Evolutionary conservation across 306 rosid species (phyloP).

Genomic region (Glycyrrhiza uralensis): DNA sequence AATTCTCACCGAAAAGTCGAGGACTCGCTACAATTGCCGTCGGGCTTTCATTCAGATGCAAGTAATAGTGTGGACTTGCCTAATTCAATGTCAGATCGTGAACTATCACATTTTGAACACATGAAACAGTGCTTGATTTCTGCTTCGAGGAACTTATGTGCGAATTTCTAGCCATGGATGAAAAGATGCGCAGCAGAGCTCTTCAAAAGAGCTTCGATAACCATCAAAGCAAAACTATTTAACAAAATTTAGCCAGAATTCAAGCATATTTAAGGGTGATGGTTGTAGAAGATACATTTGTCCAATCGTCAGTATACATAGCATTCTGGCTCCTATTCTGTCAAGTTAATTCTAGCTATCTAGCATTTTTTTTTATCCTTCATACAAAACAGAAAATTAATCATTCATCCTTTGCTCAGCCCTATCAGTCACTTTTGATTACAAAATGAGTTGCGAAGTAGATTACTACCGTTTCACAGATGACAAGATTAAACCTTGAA

Average conservation of each 20-base stretch:
- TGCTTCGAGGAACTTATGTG: no score
- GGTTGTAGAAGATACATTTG: not conserved
- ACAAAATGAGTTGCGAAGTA: not conserved
- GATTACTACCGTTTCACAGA: constrained; percentile 48
- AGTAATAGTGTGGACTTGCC: no score
- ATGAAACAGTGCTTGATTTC: no score
- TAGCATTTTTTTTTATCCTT: not conserved
- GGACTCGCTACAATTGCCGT: no score
- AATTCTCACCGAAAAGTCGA: no score
- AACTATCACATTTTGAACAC: no score
- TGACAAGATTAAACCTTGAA: constrained; percentile 62
- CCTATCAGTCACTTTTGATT: not conserved
- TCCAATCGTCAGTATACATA: not conserved
- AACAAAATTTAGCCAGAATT: not conserved
- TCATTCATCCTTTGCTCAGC: not conserved
- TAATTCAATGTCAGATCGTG: no score
- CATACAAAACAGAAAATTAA: not conserved
- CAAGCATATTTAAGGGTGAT: not conserved
- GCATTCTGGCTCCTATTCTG: not conserved
- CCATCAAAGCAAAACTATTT: no score
- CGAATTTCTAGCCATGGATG: no score
- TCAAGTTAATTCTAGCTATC: not conserved
- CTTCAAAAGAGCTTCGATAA: no score
- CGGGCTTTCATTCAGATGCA: no score
- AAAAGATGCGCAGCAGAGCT: no score